Conservation (phyloP, 2,329 filamentous ascomycete genomes). For the Aureobasidium uvarum region DNA sequence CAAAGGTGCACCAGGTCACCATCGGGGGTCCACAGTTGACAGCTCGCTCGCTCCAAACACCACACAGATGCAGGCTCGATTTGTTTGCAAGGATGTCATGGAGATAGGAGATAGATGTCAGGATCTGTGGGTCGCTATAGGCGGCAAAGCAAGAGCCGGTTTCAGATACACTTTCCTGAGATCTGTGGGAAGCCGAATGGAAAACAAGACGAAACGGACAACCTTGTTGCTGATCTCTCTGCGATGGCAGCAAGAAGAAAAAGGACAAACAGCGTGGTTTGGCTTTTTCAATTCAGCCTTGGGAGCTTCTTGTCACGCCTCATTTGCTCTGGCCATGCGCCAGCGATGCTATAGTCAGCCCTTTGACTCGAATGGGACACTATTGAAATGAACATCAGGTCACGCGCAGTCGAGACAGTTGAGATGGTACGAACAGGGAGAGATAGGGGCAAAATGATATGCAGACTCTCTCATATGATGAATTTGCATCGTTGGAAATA, state of each 20-base stretch:
- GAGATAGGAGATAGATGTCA: not conserved
- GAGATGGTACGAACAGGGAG: not conserved
- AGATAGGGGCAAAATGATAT: not conserved
- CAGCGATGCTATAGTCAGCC: not conserved
- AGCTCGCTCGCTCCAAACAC: not conserved
- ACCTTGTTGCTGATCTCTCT: not conserved
- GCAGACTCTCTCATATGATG: too few species aligned
- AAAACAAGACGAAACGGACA: not conserved
- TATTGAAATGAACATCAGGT: not conserved
- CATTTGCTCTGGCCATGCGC: not conserved
- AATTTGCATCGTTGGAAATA: not conserved
- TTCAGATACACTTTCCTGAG: not conserved
- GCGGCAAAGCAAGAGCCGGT: slow-evolving; percentile 13
- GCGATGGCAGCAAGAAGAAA: not conserved
- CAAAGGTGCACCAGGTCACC: not conserved
- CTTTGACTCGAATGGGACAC: not conserved
- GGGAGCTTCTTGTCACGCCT: not conserved
- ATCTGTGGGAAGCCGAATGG: slow-evolving; percentile 3
- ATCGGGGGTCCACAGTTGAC: not conserved
- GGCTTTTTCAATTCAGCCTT: not conserved
- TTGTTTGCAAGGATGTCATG: not conserved
- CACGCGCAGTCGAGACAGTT: not conserved
- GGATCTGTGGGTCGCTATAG: not conserved
- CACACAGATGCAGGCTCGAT: not conserved
- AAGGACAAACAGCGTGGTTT: not conserved